Conservation (phyloP, 2,329 filamentous ascomycete genomes). For the Venturia aucupariae region DNA sequence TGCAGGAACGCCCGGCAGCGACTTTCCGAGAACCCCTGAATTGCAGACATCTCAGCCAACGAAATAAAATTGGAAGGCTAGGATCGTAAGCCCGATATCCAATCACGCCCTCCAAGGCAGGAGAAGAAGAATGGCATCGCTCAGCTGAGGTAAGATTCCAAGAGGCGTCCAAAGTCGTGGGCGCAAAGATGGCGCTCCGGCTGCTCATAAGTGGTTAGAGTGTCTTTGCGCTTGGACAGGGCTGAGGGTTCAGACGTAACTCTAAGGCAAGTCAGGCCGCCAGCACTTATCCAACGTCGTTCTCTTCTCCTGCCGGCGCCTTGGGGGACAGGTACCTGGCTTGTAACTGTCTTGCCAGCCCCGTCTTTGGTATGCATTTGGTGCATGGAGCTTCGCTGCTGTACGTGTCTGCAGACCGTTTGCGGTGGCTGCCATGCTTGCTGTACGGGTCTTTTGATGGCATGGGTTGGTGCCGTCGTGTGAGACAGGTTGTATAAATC, state of each 20-base stretch:
- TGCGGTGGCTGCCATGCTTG: not conserved
- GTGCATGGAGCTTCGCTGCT: not conserved
- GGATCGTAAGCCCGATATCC: not conserved
- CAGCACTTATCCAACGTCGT: not conserved
- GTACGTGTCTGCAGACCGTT: not conserved
- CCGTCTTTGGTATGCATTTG: not conserved
- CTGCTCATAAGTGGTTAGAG: not conserved
- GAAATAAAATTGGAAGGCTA: not conserved
- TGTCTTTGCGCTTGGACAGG: not conserved
- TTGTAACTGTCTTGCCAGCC: not conserved
- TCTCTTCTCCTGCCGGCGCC: not conserved
- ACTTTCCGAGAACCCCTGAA: not conserved
- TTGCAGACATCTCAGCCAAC: not conserved
- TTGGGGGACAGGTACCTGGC: not conserved
- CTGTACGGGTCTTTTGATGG: not conserved
- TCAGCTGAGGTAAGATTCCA: not conserved
- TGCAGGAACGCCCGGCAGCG: not conserved
- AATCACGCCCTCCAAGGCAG: not conserved
- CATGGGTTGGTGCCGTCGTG: not conserved
- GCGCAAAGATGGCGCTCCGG: not conserved
- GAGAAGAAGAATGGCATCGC: not conserved
- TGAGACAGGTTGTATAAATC: not conserved
- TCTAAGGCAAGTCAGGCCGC: not conserved
- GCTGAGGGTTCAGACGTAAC: not conserved
- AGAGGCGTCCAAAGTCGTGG: not conserved